phyloP scores from a whole-genome alignment of 2,329 filamentous ascomycete species.

The Aureobasidium melanogenum region DNA sequence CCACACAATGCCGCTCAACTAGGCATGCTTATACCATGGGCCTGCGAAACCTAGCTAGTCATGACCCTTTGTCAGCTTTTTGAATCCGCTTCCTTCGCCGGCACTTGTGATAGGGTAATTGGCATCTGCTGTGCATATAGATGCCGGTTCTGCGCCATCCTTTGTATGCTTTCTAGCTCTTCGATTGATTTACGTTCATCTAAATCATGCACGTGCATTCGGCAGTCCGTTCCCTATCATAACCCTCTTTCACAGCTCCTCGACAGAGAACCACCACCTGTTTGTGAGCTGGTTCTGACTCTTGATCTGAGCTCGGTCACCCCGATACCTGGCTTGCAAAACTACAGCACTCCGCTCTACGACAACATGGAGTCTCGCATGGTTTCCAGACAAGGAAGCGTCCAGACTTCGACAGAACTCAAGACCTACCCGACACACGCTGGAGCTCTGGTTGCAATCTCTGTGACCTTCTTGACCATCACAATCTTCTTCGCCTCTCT shows the following conservation, averaged over 20 bases:
- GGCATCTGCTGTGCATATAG: not conserved
- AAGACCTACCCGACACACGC: not conserved
- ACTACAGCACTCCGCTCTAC: not conserved
- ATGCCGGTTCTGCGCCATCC: not conserved
- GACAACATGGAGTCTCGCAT: not conserved
- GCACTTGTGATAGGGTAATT: not conserved
- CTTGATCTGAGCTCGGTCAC: not conserved
- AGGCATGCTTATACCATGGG: not conserved
- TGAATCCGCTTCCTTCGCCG: not conserved
- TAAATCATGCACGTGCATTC: no score
- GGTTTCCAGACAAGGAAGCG: not conserved
- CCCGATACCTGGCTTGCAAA: not conserved
- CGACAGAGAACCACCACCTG: not conserved
- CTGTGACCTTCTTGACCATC: conserved; percentile 23
- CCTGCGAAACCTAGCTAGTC: not conserved
- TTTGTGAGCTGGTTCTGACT: not conserved
- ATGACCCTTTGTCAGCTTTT: not conserved
- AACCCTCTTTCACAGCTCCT: not conserved
- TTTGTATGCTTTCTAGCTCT: not conserved
- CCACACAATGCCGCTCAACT: not conserved
- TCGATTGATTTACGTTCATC: no score
- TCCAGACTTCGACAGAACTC: not conserved
- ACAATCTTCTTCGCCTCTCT: conserved; percentile 31
- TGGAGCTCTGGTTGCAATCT: not conserved
- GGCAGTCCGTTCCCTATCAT: not conserved